Evolutionary conservation across 192 early-diverging fungal species (phyloP).

Genomic region (Podila minutissima): DNA sequence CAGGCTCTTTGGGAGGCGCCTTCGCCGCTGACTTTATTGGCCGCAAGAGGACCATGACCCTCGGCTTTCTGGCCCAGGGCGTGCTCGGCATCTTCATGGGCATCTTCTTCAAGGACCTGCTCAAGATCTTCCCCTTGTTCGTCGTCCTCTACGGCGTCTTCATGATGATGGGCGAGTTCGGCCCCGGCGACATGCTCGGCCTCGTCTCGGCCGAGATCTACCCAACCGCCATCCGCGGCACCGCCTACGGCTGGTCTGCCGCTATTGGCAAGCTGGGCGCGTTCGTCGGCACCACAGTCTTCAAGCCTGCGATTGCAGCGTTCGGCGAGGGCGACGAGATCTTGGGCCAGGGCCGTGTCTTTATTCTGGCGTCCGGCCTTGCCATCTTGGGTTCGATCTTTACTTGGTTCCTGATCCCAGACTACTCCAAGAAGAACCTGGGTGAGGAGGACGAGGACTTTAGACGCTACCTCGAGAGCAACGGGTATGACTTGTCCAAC

Average conservation of each 20-base stretch:
- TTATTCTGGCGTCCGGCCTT: conserved; percentile 48
- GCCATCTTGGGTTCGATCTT: conserved; percentile 52
- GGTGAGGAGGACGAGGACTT: conserved; percentile 51
- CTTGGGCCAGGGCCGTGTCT: conserved; percentile 40
- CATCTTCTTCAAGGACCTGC: conserved; percentile 30
- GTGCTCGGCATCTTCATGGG: conserved; percentile 56
- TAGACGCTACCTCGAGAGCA: conserved; percentile 48
- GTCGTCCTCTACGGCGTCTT: conserved; percentile 60
- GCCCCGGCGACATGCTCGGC: conserved; percentile 52
- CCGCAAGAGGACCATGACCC: conserved; percentile 54
- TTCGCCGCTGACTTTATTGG: conserved; percentile 54
- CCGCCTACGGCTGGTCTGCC: conserved; percentile 58
- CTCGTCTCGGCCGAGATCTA: conserved; percentile 50
- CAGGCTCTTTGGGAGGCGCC: conserved; percentile 56
- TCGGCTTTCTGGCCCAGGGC: conserved; percentile 56
- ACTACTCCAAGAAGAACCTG: conserved; percentile 46
- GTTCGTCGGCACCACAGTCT: conserved; percentile 52
- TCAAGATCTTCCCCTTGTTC: conserved; percentile 50
- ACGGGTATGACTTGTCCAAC: conserved; percentile 46
- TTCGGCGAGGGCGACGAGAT: conserved; percentile 28
- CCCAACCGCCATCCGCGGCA: conserved; percentile 59
- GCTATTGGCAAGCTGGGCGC: conserved; percentile 56
- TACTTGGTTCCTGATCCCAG: conserved; percentile 45
- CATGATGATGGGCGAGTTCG: conserved; percentile 57
- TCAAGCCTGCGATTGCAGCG: conserved; percentile 35